Evolutionary conservation across 2,329 filamentous ascomycete genomes (phyloP), one percentile per base, ranked within the genome.

Genomic region (Chrysoporthe puriensis): DNA sequence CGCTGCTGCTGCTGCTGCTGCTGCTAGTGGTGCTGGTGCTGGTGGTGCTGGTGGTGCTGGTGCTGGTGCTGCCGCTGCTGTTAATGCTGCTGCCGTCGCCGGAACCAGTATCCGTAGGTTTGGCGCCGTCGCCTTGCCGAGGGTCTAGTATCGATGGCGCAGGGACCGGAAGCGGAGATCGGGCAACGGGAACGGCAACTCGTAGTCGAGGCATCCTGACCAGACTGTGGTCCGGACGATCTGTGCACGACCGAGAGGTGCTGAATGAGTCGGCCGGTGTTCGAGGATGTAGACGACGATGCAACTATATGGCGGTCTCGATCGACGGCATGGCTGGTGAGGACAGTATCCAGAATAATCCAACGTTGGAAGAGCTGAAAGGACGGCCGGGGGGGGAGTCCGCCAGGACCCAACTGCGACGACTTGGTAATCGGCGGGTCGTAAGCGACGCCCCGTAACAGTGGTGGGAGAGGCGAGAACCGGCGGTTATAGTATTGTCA

Each of bases 291-390:
- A 62, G 32, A 36, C 48, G 44, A 40, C 44, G 60, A 48, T 50
- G 60, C 43, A 62, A 18, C 60, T 62, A 62, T 62, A 62, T 46
- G 43, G 43, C 60, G 43, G 60, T 36, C 21, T 62, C 60, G 36
- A 32, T 50, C 32, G 60, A 48, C 60, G 60, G 60, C 60, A 62
- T 62, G 60, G 8, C 34, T 57, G 54, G 50, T 16, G 21, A 5
- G 11, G 16, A 54, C 7, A 16, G 21, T 16, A 32, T 13, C 50
- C 50, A 54, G 50, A 54, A 32, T 21, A 54, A 54, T 26, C 26
- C 50, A 34, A 57, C 18, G 6, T 40, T 40, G 32, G 54, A 18
- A 40, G 54, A 21, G 34, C 54, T 52, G 48, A 18, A 26, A 32
- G 26, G n/a, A n/a, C 48, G 48, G 48, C 48, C 21, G 48, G n/a